Percentiles rank a stretch among this genome's conserved stretches.
These are phyloP conservation scores for Tolypocladium capitatum DNA, from an alignment of 2,329 filamentous ascomycete species.

Conservation along the genomic window DNA sequence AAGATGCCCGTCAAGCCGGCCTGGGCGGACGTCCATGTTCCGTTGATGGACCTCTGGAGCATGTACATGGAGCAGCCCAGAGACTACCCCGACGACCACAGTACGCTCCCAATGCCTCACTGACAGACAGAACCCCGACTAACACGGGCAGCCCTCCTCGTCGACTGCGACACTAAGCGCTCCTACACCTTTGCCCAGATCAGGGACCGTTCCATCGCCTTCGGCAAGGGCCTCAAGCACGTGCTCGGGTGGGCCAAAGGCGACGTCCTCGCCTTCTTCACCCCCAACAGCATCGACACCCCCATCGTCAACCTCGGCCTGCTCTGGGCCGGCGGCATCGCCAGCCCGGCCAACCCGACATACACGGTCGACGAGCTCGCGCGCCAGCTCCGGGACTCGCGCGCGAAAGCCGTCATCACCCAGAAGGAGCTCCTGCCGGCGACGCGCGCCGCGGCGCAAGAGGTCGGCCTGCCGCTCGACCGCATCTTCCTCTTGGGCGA, in stretches of 20 bases:
- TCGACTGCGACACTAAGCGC: slow-evolving; percentile 56
- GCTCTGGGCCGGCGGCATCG: slow-evolving; percentile 69
- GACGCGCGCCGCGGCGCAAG: slow-evolving; percentile 53
- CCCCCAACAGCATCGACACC: slow-evolving; percentile 77
- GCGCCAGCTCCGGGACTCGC: slow-evolving; percentile 69
- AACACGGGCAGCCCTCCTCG: slow-evolving; percentile 53
- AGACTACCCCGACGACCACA: slow-evolving; percentile 62
- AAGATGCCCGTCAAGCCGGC: slow-evolving; percentile 59
- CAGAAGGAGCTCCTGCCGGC: slow-evolving; percentile 52
- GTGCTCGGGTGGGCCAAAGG: slow-evolving; percentile 68
- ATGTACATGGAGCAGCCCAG: slow-evolving; percentile 59
- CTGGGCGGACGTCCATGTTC: slow-evolving; percentile 54
- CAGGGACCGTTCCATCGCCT: slow-evolving; percentile 52
- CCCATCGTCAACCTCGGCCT: slow-evolving; percentile 64
- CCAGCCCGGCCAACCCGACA: slow-evolving; percentile 77
- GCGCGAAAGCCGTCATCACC: slow-evolving; percentile 63
- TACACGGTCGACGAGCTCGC: slow-evolving; percentile 77
- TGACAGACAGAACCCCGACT: background rate
- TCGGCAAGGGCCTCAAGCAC: slow-evolving; percentile 66
- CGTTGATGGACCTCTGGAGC: slow-evolving; percentile 63
- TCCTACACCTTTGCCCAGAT: slow-evolving; percentile 60
- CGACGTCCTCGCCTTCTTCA: slow-evolving; percentile 71
- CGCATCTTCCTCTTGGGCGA: slow-evolving; percentile 68
- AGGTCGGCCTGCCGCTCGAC: slow-evolving; percentile 56
- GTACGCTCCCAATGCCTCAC: slow-evolving; percentile 26